Evolutionary conservation across 176 grass and related monocot species (phyloP).

Genomic region (Dendrocalamus sinicus): DNA sequence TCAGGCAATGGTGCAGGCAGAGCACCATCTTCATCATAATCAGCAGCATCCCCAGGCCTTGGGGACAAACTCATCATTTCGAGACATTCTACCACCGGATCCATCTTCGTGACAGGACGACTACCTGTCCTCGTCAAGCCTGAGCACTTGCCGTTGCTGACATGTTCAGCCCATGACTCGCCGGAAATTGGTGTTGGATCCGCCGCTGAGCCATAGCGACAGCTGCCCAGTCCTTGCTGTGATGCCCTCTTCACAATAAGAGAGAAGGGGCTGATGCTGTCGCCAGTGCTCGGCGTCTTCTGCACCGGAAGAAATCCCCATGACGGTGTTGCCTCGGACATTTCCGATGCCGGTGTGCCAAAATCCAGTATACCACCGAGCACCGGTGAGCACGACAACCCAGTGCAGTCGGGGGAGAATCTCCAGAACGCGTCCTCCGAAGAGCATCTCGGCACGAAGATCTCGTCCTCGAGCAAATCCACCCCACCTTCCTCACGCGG

Average conservation of each 20-base stretch:
- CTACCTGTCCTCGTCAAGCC: conserved; percentile 36
- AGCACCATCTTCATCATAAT: conserved; percentile 27
- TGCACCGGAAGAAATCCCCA: conserved; percentile 49
- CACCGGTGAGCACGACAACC: conserved; percentile 48
- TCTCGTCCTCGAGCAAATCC: conserved; percentile 48
- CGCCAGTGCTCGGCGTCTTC: conserved; percentile 76
- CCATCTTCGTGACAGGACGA: conserved; percentile 42
- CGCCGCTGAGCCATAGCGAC: neutral
- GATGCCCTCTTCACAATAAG: conserved; percentile 88
- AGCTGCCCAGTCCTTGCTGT: conserved; percentile 39
- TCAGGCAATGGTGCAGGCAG: conserved; percentile 46
- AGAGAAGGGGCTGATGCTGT: conserved; percentile 92
- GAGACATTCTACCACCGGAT: conserved; percentile 59
- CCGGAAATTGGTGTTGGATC: conserved; percentile 35
- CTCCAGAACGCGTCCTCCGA: conserved; percentile 51
- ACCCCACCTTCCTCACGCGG: conserved; percentile 37
- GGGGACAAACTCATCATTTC: conserved; percentile 59
- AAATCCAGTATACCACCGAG: conserved; percentile 46
- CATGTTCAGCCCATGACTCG: conserved; percentile 38
- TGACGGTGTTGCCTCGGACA: conserved; percentile 52
- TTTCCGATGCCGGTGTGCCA: conserved; percentile 36
- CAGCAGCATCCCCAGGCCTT: conserved; percentile 42
- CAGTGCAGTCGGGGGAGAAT: conserved; percentile 50
- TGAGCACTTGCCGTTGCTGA: conserved; percentile 14
- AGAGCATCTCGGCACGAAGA: conserved; percentile 51